Base-by-base conservation (phyloP, 345 rosid genomes). In the Limnanthes douglasii region DNA sequence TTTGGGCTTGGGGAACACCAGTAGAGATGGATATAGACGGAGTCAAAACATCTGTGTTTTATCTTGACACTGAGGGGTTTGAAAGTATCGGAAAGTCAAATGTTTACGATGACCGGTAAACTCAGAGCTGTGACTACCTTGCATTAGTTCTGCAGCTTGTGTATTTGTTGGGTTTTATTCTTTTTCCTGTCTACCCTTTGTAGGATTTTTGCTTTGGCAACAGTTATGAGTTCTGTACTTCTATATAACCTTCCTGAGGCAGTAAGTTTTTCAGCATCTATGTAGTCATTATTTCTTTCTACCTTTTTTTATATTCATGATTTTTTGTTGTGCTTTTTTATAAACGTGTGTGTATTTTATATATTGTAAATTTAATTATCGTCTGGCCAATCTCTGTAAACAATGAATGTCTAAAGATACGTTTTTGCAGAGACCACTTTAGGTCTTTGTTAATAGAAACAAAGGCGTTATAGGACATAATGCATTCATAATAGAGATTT, bases 1-100 rank as follows among this genome's bases (percentile, higher is more conserved):
- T 90, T 47, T 90, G 98, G 98, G 79, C 80, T n/a, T 90, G 98
- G 98, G 98, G 98, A 64, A 58, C 74, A 40, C 96, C 98, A 18
- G 2, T 67, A 41, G 96, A 75, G 59, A 21, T 80, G 51, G 78
- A 75, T 22, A 71, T 90, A 37, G 60, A 69, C 21, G 98, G 93
- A 42, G 72, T 66, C 5, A 80, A 60, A 65, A 77, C 94, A 57
- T 74, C 98, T 4, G 76, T 85, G 27, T 68, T 90, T 61, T 90
- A 84, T 68, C 94, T 90, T 29, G 98, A 90, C 48, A 84, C 96
- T 0, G 96, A 90, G 61, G 98, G 99, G 41, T 90, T 90, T 61
- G 99, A 90, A 75, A 90, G 99, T 56, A 30, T 90, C 61, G 96
- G 99, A 55, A 90, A 90, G 71, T 90, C 99, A 10, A 90, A 85